Percentiles rank a stretch among this genome's conserved stretches.
Conservation (phyloP, 2,329 filamentous ascomycete genomes). For the Hypomyces rosellus region DNA sequence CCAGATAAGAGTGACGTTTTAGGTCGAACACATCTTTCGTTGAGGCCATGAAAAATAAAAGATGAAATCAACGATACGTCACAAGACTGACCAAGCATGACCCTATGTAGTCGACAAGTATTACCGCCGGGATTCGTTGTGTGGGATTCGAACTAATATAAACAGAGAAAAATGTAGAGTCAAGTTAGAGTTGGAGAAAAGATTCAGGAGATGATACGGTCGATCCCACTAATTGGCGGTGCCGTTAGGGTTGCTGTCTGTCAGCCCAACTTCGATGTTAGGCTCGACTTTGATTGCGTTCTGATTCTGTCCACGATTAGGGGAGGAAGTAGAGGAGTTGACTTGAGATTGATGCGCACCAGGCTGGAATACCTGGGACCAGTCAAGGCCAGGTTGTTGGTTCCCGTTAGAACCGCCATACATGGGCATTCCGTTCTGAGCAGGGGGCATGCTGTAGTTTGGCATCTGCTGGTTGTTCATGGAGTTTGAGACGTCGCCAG, state of each 20-base stretch:
- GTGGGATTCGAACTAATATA: constrained; percentile 29
- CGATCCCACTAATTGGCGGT: neutral
- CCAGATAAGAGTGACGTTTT: no score
- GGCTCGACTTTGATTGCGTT: constrained; percentile 63
- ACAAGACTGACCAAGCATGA: no score
- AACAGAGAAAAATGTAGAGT: constrained; percentile 47
- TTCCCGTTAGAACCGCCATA: constrained; percentile 54
- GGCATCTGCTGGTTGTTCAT: constrained; percentile 62
- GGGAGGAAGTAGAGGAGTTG: constrained; percentile 43
- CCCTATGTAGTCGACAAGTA: constrained; percentile 49
- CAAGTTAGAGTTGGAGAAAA: constrained; percentile 46
- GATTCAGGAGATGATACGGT: constrained; percentile 40
- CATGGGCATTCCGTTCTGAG: constrained; percentile 59
- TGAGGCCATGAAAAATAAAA: no score
- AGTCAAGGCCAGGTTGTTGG: constrained; percentile 62
- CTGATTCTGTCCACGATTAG: constrained; percentile 64
- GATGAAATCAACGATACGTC: no score
- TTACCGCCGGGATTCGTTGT: constrained; percentile 1
- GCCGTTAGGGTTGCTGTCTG: constrained; percentile 20
- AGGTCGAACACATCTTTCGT: no score
- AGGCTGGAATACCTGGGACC: constrained; percentile 72
- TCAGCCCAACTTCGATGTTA: constrained; percentile 46
- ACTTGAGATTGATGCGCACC: constrained; percentile 60
- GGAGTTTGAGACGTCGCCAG: constrained; percentile 49
- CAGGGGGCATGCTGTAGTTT: constrained; percentile 57